These are phyloP conservation scores for Amborella trichopoda DNA, from an alignment of 164 flowering plant species.

Conservation along the genomic window DNA sequence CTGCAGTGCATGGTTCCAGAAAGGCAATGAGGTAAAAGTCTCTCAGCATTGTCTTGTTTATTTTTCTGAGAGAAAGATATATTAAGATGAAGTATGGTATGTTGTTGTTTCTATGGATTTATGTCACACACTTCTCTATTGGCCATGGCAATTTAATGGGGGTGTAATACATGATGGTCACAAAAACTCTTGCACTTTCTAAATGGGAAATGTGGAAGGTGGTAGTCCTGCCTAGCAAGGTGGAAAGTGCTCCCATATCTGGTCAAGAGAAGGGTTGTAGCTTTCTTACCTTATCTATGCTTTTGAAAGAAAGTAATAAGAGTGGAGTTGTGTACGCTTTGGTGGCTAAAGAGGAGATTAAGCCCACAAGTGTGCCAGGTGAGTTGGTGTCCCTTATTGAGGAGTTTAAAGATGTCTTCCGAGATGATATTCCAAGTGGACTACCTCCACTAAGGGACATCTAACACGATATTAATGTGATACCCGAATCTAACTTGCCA, in stretches of 20 bases:
- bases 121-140: background rate
- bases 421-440: background rate
- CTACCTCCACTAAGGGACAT: background rate
- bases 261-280: background rate
- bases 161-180: background rate
- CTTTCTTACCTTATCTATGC: background rate
- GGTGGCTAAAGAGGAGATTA: background rate
- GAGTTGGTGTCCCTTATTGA: background rate
- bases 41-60: background rate
- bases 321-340: background rate
- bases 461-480: background rate
- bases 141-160: background rate
- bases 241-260: background rate
- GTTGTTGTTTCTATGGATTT: background rate
- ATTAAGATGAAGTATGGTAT: conserved; percentile 1
- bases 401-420: background rate
- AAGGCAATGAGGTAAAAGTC: background rate
- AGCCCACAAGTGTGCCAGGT: background rate
- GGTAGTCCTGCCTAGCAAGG: background rate
- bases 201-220: background rate
- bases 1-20: background rate
- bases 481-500: background rate
- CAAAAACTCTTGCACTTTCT: background rate
- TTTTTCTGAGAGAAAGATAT: background rate
- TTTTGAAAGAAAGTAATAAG: too few species aligned